A percentile compares a stretch with the other conserved stretches of the same genome.
These are phyloP conservation scores for Plasmodium gaboni DNA, from an alignment of 169 alveolate species.

Conservation along the genomic window DNA sequence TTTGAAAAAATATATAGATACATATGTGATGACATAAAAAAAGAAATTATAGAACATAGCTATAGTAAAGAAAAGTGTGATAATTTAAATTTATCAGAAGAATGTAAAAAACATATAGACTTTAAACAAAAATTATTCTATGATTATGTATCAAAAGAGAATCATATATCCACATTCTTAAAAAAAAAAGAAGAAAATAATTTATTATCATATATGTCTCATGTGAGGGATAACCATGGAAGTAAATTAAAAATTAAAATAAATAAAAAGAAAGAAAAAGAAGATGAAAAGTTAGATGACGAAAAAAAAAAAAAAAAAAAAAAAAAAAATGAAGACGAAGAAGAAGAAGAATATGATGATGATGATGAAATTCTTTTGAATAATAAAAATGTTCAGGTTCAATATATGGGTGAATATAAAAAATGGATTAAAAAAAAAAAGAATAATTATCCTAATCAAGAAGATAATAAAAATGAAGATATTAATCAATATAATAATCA, in stretches of 20 bases:
- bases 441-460: neutral
- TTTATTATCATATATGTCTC: neutral
- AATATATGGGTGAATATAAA: slow-evolving; percentile 54
- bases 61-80: slow-evolving; percentile 59
- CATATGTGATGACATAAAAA: slow-evolving; percentile 28
- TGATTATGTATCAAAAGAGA: slow-evolving; percentile 45
- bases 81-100: slow-evolving; percentile 33
- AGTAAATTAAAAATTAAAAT: no score
- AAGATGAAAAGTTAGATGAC: neutral
- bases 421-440: slow-evolving; percentile 50
- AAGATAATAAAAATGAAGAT: neutral
- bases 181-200: slow-evolving; percentile 1
- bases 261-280: neutral
- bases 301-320: slow-evolving; percentile 1
- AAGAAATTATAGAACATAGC: slow-evolving; percentile 58
- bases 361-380: neutral
- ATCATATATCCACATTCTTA: neutral
- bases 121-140: slow-evolving; percentile 53
- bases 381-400: neutral
- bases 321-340: neutral
- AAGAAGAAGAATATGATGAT: neutral
- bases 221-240: no score
- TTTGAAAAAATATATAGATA: slow-evolving; percentile 21
- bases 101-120: slow-evolving; percentile 65
- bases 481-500: neutral